A percentile compares a stretch with the other conserved stretches of the same genome.
Conservation (phyloP, 1,284 basidiomycete species). For the Apiotrichum domesticum region DNA sequence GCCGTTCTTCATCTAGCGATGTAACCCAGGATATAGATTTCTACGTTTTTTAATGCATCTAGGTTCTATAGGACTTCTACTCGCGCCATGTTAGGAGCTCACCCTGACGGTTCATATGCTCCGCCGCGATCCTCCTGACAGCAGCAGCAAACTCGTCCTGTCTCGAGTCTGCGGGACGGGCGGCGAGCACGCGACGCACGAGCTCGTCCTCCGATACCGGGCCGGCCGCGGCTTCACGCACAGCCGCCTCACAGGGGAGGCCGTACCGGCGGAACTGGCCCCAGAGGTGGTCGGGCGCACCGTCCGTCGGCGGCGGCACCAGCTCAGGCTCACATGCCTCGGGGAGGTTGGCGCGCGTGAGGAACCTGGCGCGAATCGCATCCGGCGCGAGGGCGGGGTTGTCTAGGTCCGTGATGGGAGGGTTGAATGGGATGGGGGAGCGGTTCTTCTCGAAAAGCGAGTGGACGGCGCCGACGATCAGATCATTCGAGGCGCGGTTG, state of each 20-base stretch:
- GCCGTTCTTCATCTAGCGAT: no score
- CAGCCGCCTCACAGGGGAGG: background rate
- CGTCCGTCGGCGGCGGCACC: background rate
- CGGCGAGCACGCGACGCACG: no score
- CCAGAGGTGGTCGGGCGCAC: background rate
- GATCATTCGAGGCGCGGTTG: conserved; percentile 1
- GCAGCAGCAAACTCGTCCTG: no score
- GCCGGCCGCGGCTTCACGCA: background rate
- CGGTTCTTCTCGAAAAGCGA: conserved; percentile 9
- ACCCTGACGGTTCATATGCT: no score
- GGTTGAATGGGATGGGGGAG: conserved; percentile 5
- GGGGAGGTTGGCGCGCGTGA: background rate
- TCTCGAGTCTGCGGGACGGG: no score
- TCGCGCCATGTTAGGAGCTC: no score
- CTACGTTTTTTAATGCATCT: no score
- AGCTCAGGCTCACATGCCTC: background rate
- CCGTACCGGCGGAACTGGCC: background rate
- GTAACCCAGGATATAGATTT: no score
- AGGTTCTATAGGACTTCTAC: no score
- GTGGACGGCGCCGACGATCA: conserved; percentile 3
- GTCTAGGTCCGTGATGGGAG: conserved; percentile 1
- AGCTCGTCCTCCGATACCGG: no score
- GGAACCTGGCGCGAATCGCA: background rate
- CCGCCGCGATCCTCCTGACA: no score
- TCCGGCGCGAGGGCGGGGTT: background rate